These are phyloP conservation scores for Paecilomyces dactylethromorphus DNA, from an alignment of 2,329 filamentous ascomycete genomes.

Conservation along the genomic window DNA sequence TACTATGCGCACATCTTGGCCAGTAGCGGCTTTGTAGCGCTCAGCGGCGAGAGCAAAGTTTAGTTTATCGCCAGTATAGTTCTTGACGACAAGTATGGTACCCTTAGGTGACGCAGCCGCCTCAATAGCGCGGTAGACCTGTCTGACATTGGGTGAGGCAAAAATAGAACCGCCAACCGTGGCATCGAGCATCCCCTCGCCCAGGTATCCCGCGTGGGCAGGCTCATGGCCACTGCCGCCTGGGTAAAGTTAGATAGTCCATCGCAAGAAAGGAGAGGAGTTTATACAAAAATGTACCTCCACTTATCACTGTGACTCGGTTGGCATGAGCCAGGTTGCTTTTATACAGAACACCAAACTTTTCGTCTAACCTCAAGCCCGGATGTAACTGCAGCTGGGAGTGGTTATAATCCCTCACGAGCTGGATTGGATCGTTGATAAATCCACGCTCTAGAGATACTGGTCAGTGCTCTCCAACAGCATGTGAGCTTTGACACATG, in stretches of 20 bases:
- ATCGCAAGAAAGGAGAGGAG: background rate
- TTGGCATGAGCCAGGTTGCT: background rate
- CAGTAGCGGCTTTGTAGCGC: background rate
- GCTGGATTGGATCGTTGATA: background rate
- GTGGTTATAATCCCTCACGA: background rate
- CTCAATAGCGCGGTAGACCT: background rate
- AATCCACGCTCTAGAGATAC: background rate
- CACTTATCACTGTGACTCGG: background rate
- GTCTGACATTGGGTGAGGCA: background rate
- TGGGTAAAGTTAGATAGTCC: background rate
- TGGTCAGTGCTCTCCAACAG: background rate
- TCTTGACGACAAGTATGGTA: conserved; percentile 2
- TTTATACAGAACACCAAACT: background rate
- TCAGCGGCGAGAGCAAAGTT: conserved; percentile 3
- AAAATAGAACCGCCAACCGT: conserved; percentile 1
- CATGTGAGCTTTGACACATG: background rate
- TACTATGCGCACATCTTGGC: background rate
- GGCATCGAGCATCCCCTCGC: conserved; percentile 3
- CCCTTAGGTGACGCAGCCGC: background rate
- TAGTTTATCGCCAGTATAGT: conserved; percentile 3
- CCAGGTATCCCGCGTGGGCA: conserved; percentile 1
- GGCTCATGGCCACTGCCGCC: conserved; percentile 4
- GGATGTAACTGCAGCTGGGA: conserved; percentile 7
- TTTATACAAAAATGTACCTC: background rate
- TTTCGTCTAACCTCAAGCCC: background rate